Conservation (phyloP, 768 basidiomycete genomes). For the Cystofilobasidium ferigula region DNA sequence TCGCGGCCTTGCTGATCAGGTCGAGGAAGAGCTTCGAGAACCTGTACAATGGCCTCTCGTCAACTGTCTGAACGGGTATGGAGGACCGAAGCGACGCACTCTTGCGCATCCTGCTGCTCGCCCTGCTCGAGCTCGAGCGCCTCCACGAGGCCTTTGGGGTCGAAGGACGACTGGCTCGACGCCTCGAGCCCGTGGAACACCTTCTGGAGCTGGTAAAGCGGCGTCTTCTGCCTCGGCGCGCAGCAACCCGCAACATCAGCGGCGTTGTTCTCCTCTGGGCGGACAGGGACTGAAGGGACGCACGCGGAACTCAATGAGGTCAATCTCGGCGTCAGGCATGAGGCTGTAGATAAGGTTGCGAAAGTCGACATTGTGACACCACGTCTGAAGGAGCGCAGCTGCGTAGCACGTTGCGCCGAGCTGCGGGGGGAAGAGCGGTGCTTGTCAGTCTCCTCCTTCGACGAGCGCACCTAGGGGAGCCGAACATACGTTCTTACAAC, state of each 20-base stretch:
- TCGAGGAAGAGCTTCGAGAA: conserved; percentile 93
- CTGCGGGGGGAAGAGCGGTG: conserved; percentile 42
- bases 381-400: conserved; percentile 50
- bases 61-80: no score
- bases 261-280: no score
- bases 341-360: conserved; percentile 72
- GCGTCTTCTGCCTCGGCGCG: conserved; percentile 31
- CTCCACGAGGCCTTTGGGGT: conserved; percentile 73
- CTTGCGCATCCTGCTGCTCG: conserved; percentile 94
- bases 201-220: conserved; percentile 41
- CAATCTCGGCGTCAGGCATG: conserved; percentile 47
- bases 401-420: conserved; percentile 95
- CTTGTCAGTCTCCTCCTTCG: neutral
- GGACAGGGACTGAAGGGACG: conserved; percentile 38
- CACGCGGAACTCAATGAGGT: conserved; percentile 42
- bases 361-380: conserved; percentile 79
- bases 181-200: conserved; percentile 72
- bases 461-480: conserved; percentile 8
- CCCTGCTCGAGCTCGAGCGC: conserved; percentile 66
- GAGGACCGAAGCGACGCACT: conserved; percentile 52
- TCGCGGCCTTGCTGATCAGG: conserved; percentile 72
- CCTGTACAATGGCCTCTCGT: conserved; percentile 41
- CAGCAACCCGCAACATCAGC: no score
- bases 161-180: conserved; percentile 58
- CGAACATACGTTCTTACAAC: neutral